Conservation (phyloP, 2,329 filamentous ascomycete species). For the Zasmidium cellare region DNA sequence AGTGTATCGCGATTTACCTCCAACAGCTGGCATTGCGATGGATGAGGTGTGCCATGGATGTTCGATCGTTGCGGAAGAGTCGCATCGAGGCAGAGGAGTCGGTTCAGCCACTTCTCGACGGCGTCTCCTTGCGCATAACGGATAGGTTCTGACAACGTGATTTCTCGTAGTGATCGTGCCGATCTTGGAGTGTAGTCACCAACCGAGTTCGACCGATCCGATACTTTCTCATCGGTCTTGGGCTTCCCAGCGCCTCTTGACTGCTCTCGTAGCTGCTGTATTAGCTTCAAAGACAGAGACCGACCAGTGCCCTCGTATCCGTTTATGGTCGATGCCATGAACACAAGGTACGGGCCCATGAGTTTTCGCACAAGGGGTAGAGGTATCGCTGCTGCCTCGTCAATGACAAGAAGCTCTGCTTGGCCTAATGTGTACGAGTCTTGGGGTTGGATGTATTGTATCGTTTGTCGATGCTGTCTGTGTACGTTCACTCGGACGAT, state of each 20-base stretch:
- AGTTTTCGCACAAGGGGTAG: slow-evolving; percentile 88
- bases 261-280: slow-evolving; percentile 94
- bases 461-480: slow-evolving; percentile 91
- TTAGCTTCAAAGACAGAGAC: slow-evolving; percentile 91
- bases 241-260: slow-evolving; percentile 66
- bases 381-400: slow-evolving; percentile 95
- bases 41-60: slow-evolving; percentile 81
- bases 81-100: slow-evolving; percentile 87
- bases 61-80: slow-evolving; percentile 78
- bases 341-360: slow-evolving; percentile 94
- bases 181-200: slow-evolving; percentile 58
- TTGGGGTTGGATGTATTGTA: slow-evolving; percentile 96
- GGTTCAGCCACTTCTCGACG: slow-evolving; percentile 97
- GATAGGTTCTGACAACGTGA: slow-evolving; percentile 90
- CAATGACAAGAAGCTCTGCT: slow-evolving; percentile 91
- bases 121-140: slow-evolving; percentile 87
- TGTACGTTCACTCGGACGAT: slow-evolving; percentile 97
- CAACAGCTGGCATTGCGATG: slow-evolving; percentile 85
- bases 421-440: slow-evolving; percentile 94
- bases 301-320: slow-evolving; percentile 97
- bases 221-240: slow-evolving; percentile 61
- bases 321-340: slow-evolving; percentile 99
- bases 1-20: slow-evolving; percentile 95
- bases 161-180: slow-evolving; percentile 83
- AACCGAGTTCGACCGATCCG: slow-evolving; percentile 79